Conservation (phyloP, 805 yeast species). For the Saccharomycopsis babjevae region DNA sequence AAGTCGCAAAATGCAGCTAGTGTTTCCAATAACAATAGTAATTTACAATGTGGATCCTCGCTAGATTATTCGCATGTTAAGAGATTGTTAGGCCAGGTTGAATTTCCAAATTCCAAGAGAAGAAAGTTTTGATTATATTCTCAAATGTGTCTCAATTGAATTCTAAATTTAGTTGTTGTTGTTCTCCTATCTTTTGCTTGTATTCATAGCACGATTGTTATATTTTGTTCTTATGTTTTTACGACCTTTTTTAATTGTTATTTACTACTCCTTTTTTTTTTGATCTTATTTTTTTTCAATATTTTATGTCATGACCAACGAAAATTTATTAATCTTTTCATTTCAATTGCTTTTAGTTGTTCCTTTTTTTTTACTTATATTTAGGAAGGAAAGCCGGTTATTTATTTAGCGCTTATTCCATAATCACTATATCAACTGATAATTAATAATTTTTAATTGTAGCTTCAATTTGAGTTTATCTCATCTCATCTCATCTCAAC, state of each 20-base stretch:
- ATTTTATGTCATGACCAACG: not conserved
- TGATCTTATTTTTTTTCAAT: not conserved
- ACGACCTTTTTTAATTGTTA: not conserved
- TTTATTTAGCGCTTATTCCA: not conserved
- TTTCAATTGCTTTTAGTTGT: not conserved
- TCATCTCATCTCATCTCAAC: no score
- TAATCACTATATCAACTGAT: not conserved
- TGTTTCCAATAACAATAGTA: not conserved
- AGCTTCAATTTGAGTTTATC: not conserved
- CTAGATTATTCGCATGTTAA: not conserved
- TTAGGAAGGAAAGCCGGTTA: not conserved
- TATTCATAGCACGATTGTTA: not conserved
- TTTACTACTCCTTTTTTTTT: not conserved
- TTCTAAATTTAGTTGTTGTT: not conserved
- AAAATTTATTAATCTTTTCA: not conserved
- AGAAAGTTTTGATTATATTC: not conserved
- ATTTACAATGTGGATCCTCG: not conserved
- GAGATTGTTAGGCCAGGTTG: not conserved
- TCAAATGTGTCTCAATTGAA: no score
- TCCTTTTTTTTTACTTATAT: not conserved
- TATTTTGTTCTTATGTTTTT: not conserved
- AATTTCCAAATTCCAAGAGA: not conserved
- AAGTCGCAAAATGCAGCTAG: not conserved
- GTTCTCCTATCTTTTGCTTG: not conserved
- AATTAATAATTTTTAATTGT: not conserved